A percentile compares a stretch with the other conserved stretches of the same genome.
Evolutionary conservation across 2,329 filamentous ascomycete species (phyloP).

Genomic region (Cucurbitaria berberidis): DNA sequence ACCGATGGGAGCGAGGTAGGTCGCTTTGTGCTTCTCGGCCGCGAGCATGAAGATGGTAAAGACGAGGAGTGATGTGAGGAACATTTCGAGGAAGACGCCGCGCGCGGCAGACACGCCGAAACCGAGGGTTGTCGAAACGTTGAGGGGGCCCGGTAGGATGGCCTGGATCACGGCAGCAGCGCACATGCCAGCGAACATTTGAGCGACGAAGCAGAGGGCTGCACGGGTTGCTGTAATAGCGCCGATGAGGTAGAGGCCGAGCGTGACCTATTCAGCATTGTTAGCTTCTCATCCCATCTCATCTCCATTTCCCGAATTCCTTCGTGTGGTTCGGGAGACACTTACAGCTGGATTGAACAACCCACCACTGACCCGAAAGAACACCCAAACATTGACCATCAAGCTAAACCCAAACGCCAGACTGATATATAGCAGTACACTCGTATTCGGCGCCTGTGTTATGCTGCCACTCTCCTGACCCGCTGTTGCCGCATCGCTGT

Average conservation of each 20-base stretch:
- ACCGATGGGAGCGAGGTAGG: constrained; percentile 72
- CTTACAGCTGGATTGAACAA: constrained; percentile 51
- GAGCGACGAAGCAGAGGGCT: constrained; percentile 40
- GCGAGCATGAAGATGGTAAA: constrained; percentile 65
- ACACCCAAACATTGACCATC: constrained; percentile 51
- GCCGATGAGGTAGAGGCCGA: constrained; percentile 46
- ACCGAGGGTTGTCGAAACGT: constrained; percentile 46
- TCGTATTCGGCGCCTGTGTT: constrained; percentile 42
- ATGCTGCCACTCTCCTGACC: constrained; percentile 32
- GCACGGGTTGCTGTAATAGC: constrained; percentile 35
- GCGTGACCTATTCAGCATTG: constrained; percentile 35
- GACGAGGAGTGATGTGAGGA: constrained; percentile 48
- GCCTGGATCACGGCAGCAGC: constrained; percentile 43
- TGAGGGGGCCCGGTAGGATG: constrained; percentile 44
- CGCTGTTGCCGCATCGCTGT: constrained; percentile 25
- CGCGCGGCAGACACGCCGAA: constrained; percentile 34
- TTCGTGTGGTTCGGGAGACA: constrained; percentile 1
- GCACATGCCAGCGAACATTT: constrained; percentile 48
- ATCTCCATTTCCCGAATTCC: not conserved
- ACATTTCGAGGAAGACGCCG: constrained; percentile 51
- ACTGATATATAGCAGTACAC: constrained; percentile 45
- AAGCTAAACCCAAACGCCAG: constrained; percentile 48
- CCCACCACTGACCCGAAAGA: constrained; percentile 48
- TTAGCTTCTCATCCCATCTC: constrained; percentile 2
- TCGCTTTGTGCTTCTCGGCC: constrained; percentile 75